Evolutionary conservation across 495 filamentous ascomycete species (phyloP), one percentile per base, ranked within the genome.

Genomic region (Lepidopterella palustris): DNA sequence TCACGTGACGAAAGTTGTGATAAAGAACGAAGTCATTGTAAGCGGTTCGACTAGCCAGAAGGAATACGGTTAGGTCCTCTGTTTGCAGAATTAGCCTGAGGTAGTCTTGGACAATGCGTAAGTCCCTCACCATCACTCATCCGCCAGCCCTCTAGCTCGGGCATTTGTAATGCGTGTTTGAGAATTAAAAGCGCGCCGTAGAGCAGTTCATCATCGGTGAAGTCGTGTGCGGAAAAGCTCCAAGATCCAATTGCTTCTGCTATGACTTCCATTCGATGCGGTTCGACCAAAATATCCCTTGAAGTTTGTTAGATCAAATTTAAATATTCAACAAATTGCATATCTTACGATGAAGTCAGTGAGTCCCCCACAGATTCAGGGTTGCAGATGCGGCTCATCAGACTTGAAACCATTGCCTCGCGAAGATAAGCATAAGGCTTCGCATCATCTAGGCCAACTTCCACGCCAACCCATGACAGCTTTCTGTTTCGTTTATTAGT

Each of bases 1-100:
- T 84, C 5, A 95, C 93, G 71, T 98, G 93, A 50, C 93, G 89
- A 72, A 97, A 98, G 71, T 98, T 98, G 75, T 98, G 93, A 68
- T 97, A 98, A n/a, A 92, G 88, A 35, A 98, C 90, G 71, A 96
- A 95, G 51, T 81, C 84, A 68, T 97, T 96, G 74, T 98, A 97
- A 15, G 95, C 87, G 48, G 84, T 82, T 52, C 89, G 85, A 68
- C 89, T 87, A 62, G 92, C 89, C 45, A 92, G 76, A 45, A 95
- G 76, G 71, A 96, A 96, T 42, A 80, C 80, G 61, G 82, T 85
- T 20, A 97, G 75, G 71, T 89, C 84, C 59, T 71, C 76, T 80
- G 66, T 3, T 31, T 1, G 18, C 26, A 21, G 13, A 4, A 27
- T 63, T 27, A 63, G 57, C 35, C n/a, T 31, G 0, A 45, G 18